Conservation (phyloP, 345 rosid species). For the Syzygium aromaticum region DNA sequence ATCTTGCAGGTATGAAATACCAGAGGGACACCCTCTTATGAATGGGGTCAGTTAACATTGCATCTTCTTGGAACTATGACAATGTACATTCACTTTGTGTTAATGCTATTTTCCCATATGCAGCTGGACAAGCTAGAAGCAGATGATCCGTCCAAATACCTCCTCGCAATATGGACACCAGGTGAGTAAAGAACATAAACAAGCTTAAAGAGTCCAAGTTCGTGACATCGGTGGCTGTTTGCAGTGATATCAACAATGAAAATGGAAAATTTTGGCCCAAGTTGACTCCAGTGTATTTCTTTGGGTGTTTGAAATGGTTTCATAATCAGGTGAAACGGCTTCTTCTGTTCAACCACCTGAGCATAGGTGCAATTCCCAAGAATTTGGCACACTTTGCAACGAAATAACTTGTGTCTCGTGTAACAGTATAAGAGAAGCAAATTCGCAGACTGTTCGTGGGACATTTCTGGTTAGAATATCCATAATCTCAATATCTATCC, state of each 20-base stretch:
- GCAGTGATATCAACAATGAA: background rate
- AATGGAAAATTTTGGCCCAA: background rate
- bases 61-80: background rate
- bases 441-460: conserved; percentile 74
- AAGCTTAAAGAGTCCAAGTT: background rate
- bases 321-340: conserved; percentile 70
- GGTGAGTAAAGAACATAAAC: conserved; percentile 28
- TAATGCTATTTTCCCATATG: conserved; percentile 7
- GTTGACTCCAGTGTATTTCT: background rate
- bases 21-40: conserved; percentile 82
- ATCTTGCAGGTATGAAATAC: conserved; percentile 79
- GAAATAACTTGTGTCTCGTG: conserved; percentile 68
- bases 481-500: background rate
- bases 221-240: background rate
- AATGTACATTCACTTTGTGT: conserved; percentile 1
- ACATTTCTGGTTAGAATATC: conserved; percentile 64
- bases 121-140: conserved; percentile 77
- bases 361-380: conserved; percentile 45
- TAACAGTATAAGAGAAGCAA: conserved; percentile 56
- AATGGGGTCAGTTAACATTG: conserved; percentile 39
- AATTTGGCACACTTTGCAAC: conserved; percentile 35
- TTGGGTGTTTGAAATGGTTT: conserved; percentile 1
- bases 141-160: conserved; percentile 79
- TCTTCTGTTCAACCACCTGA: conserved; percentile 58
- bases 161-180: conserved; percentile 98